These are phyloP conservation scores for Xylaria acuta DNA, from an alignment of 495 filamentous ascomycete genomes.

Conservation along the genomic window DNA sequence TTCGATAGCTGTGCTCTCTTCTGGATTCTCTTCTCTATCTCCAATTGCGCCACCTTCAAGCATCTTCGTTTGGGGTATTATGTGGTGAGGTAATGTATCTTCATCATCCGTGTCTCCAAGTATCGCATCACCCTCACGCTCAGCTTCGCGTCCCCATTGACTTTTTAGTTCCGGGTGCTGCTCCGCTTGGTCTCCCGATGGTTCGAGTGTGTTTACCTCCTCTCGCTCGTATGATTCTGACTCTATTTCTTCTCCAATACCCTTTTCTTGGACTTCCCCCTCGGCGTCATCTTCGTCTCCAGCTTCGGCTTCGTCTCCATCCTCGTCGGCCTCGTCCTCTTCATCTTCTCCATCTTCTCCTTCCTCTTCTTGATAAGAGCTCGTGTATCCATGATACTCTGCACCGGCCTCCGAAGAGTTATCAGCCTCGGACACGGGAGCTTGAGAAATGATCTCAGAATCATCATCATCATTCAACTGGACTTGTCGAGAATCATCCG, in stretches of 20 bases:
- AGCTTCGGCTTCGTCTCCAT: background rate
- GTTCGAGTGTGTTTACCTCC: background rate
- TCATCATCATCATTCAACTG: background rate
- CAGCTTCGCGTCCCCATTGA: background rate
- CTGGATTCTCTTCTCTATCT: background rate
- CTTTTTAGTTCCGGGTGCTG: background rate
- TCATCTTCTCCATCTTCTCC: conserved; percentile 15
- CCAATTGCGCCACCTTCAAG: background rate
- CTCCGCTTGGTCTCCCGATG: background rate
- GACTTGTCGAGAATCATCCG: background rate
- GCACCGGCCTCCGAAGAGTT: background rate
- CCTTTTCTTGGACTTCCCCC: conserved; percentile 15
- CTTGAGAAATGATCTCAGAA: conserved; percentile 9
- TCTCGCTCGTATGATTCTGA: background rate
- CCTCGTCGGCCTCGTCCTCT: conserved; percentile 18
- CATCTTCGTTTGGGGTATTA: background rate
- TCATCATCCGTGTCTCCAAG: background rate
- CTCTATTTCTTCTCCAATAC: conserved; percentile 12
- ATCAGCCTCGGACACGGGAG: background rate
- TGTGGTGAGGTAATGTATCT: background rate
- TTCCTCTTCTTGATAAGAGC: conserved; percentile 20
- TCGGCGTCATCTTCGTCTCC: background rate
- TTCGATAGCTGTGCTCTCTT: conserved; percentile 14
- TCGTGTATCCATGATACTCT: background rate
- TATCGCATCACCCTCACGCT: background rate